phyloP scores from a whole-genome alignment of 495 filamentous ascomycete genomes.

The Aspergillus steynii region DNA sequence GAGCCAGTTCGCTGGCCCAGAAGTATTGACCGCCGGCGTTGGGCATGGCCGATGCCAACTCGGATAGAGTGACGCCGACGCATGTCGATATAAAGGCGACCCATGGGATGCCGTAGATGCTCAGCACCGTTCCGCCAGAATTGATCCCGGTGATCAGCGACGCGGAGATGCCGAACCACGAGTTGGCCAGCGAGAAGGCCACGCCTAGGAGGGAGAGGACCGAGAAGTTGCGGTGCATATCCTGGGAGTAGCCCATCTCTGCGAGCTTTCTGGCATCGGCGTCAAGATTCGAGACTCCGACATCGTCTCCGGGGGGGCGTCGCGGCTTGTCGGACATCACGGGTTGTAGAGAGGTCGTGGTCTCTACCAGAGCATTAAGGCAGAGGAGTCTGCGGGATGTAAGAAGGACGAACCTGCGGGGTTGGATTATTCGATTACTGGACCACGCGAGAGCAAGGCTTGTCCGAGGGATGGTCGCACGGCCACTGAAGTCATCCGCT shows the following conservation, averaged over 20 bases:
- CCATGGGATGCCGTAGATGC: constrained; percentile 58
- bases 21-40: constrained; percentile 62
- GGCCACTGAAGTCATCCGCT: no score
- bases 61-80: constrained; percentile 54
- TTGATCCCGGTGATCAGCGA: constrained; percentile 59
- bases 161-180: constrained; percentile 61
- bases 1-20: constrained; percentile 58
- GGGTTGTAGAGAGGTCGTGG: no score
- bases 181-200: constrained; percentile 58
- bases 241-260: constrained; percentile 58
- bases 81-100: constrained; percentile 54
- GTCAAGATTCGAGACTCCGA: constrained; percentile 10
- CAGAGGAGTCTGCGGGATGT: not conserved
- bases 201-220: constrained; percentile 57
- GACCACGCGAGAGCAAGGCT: no score
- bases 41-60: constrained; percentile 54
- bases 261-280: constrained; percentile 27
- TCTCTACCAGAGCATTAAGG: no score
- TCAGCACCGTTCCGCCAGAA: constrained; percentile 54
- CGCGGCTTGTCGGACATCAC: not conserved
- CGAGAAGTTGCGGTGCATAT: constrained; percentile 57
- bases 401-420: no score
- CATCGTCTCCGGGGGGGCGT: not conserved
- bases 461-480: no score
- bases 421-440: no score